Base-by-base conservation (phyloP, 1,284 basidiomycete species). In the Schizophyllum amplum region DNA sequence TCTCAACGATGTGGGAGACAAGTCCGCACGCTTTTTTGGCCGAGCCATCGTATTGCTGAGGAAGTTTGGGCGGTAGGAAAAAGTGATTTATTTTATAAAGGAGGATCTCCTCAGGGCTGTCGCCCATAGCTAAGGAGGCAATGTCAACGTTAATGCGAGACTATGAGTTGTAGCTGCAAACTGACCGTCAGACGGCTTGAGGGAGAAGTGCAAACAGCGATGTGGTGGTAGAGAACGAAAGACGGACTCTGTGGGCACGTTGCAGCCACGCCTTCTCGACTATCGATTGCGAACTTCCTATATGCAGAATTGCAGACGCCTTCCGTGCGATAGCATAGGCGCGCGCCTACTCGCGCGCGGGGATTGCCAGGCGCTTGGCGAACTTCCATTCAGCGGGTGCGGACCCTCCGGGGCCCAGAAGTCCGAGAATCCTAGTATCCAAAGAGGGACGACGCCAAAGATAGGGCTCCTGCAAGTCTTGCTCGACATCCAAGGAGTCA, bases 41-140 rank as follows among this genome's bases (percentile, higher is more conserved):
- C 5, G 49, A 54, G 9, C 59, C 27, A 55, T 75, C 74, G 26
- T 71, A 64, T n/a, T 65, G 48, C 56, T 75, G 71, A 1, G 76
- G 76, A 1, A 78, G 64, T 47, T 70, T 64, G 0, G 71, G 71
- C 1, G 75, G 76, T 13, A 75, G 57, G 59, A 77, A 76, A 0
- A 78, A 63, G 61, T 75, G 70, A 57, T 73, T 67, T 52, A 76
- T 55, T 42, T 42, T 42, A 9, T 42, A 42, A 42, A 9, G 33
- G 13, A 42, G 17, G 13, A 42, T 3, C 33, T 3, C 33, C 33
- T 42, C 33, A 17, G 33, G 33, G 33, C 17, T 17, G 33, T 9
- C 33, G 7, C 17, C 33, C 33, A 42, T 42, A 17, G 33, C 7
- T 9, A 17, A 13, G 13, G 7, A 9, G 11, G 33, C 33, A 9